Evolutionary conservation across 75 land plant genomes (phyloP).

Genomic region (Pinus tabuliformis): DNA sequence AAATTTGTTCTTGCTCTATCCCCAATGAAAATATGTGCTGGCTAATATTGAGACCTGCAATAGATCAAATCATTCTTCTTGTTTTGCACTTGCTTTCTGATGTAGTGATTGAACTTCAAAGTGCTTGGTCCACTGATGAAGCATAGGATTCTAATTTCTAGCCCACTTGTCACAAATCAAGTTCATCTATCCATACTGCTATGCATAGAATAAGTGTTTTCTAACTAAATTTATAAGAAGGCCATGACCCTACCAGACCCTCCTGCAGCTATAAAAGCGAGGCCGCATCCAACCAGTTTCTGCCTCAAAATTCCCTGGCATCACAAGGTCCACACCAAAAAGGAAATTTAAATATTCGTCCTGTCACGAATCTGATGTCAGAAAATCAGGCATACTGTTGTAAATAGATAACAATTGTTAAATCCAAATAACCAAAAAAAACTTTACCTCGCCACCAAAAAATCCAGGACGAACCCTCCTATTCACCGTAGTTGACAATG

Average conservation of each 20-base stretch:
- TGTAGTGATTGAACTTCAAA: too few species aligned
- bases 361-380: background rate
- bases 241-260: slow-evolving; percentile 65
- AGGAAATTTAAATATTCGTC: background rate
- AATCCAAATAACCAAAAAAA: background rate
- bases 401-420: background rate
- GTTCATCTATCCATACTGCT: background rate
- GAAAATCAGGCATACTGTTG: background rate
- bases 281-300: slow-evolving; percentile 81
- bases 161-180: background rate
- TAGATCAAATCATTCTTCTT: too few species aligned
- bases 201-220: background rate
- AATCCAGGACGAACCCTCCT: slow-evolving; percentile 49
- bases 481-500: slow-evolving; percentile 46
- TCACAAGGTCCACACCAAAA: background rate
- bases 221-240: background rate
- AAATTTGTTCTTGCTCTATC: too few species aligned
- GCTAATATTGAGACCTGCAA: too few species aligned
- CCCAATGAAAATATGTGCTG: too few species aligned
- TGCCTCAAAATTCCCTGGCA: slow-evolving; percentile 69
- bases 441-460: slow-evolving; percentile 61
- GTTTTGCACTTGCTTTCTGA: too few species aligned
- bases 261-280: slow-evolving; percentile 81
- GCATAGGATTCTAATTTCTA: background rate
- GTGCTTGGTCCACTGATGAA: too few species aligned